Percentiles rank a stretch among this genome's conserved stretches.
phyloP scores from a whole-genome alignment of 163 green algal species.

The Smithsoniella earleae region DNA sequence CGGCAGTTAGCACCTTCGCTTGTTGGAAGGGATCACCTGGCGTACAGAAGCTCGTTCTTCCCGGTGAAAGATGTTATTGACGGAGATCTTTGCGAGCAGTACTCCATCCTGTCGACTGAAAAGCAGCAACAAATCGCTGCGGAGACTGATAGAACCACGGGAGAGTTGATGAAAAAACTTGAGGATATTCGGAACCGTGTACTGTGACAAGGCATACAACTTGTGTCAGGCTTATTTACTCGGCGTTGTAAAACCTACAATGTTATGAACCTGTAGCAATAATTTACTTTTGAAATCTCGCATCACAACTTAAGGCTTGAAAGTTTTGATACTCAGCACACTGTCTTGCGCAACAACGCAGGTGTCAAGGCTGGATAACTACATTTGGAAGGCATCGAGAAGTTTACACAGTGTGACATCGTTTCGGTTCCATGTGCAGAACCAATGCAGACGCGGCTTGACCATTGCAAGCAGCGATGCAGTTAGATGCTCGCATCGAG shows the following conservation, averaged over 20 bases:
- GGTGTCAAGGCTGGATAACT: neutral
- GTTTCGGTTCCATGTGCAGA: no score
- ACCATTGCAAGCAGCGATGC: no score
- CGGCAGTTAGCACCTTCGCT: constrained; percentile 71
- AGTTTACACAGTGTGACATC: no score
- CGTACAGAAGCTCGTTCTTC: constrained; percentile 82
- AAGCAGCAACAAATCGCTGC: constrained; percentile 74
- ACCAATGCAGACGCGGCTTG: no score
- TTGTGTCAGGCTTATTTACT: no score
- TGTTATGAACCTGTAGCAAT: no score
- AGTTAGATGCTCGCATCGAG: no score
- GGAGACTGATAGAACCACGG: constrained; percentile 77
- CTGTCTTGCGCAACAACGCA: neutral
- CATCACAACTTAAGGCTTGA: no score
- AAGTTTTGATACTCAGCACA: no score
- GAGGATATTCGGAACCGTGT: constrained; percentile 88
- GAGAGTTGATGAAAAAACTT: constrained; percentile 95
- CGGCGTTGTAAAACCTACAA: no score
- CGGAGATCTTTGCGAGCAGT: constrained; percentile 93
- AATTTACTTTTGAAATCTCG: no score
- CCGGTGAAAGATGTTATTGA: constrained; percentile 89
- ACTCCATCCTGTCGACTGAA: constrained; percentile 44
- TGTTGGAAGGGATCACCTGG: constrained; percentile 63
- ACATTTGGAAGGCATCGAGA: no score
- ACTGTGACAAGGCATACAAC: constrained; percentile 34